Evolutionary conservation across 352 stramenopile species (phyloP), one percentile per base, ranked within the genome.

Genomic region (Pythium oligandrum): DNA sequence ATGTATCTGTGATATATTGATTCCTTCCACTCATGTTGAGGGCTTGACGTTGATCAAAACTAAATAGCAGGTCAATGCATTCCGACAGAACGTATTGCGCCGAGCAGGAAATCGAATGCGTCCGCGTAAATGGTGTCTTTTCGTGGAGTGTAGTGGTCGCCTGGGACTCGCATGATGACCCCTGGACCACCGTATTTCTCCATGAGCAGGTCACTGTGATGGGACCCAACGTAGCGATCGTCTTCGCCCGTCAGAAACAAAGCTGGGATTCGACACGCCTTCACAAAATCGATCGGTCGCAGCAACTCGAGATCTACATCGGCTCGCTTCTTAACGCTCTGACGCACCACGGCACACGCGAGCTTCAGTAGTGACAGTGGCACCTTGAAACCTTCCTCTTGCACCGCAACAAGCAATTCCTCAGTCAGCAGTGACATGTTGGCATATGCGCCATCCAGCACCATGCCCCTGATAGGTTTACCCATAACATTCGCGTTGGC

Each of bases 301-400:
- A 95, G 65, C 30, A 78, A 45, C 2, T 86, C 71, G 12, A 93
- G 54, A 44, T 89, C 77, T 38, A 95, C 78, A 8, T 84, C 82
- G 1, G 82, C 75, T 45, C 80, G 75, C 53, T 90, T 88, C 64
- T 76, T 79, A 51, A 93, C 73, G 46, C 81, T 91, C 55, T 88
- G 78, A 53, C 86, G 65, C 53, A 95, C 71, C 12, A 87, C 76
- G 4, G 61, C 64, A 38, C 81, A 55, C 9, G 72, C 83, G 47
- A 89, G 61, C 57, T 90, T 87, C 47, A 93, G 71, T 12, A 93
- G 58, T 6, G 80, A 65, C 47, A 77, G 83, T 2, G 85, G 85
- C 39, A 92, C 61, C 3, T 71, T 55, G 45, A 93, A 92, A 2
- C 85, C 85, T 49, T 91, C 82, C 6, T 87, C 51, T 43, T 90